Base-by-base conservation (phyloP, 495 filamentous ascomycete species). In the Hypoxylon intermedium region DNA sequence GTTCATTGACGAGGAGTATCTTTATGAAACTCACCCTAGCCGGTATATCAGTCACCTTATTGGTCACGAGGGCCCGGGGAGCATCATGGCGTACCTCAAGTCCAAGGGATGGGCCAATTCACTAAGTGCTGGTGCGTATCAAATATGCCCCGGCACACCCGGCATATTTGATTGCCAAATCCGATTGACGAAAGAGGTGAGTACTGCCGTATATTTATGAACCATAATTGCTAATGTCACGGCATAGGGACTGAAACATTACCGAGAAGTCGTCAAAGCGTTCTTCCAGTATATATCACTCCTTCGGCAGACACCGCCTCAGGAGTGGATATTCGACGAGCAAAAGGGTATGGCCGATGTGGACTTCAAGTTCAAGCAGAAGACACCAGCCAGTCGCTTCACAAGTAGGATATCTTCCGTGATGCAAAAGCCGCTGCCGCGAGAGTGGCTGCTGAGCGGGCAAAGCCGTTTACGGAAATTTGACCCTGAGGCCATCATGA, bases 231-330 rank as follows among this genome's bases (percentile, higher is more conserved):
- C 67, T 65, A 21, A 72, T 54, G 5, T 1, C n/a, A 11, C n/a
- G 18, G 23, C n/a, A 31, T 38, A 77, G 75, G 80, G 80, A 6
- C 72, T 86, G 56, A 91, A 87, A 63, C 78, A 96, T 64, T 96
- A 98, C 74, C 82, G 89, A 63, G 91, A 97, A 65, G 83, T 98
- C 12, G 83, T 89, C 26, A 92, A 95, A 74, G 85, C 87, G 19
- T 79, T 97, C 47, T 99, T 99, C 75, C 87, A 98, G 68, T 99
- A 99, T 72, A 86, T 99, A 51, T 85, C 92, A 4, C 84, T 99
- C 70, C 84, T 99, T 31, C 85, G 83, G 53, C 89, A 93, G 60
- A 80, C 83, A 6, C 84, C 89, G 26, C 92, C 92, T 0, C 89
- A 96, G 72, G 77, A 92, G 70, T 97, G 94, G 95, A 90, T 98